Percentiles rank a stretch among this genome's conserved stretches.
Evolutionary conservation across 495 filamentous ascomycete genomes (phyloP).

Genomic region (Aspergillus incahuasiensis): DNA sequence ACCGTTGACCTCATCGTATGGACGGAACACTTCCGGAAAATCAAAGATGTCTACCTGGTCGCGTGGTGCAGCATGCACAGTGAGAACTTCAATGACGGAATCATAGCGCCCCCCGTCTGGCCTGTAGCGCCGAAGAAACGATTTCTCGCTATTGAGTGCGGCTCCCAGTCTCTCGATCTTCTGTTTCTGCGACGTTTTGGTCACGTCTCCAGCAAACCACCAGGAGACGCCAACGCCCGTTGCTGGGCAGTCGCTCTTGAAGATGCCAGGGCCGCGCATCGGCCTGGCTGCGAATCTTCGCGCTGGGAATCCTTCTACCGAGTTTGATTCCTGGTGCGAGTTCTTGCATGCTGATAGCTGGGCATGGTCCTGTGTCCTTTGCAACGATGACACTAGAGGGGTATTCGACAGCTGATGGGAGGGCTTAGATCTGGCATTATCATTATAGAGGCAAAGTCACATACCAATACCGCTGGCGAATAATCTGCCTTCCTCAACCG

Average conservation of each 20-base stretch:
- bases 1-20: slow-evolving; percentile 1
- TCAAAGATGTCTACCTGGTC: neutral
- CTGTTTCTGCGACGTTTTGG: neutral
- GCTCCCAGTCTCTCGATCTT: neutral
- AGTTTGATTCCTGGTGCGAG: slow-evolving; percentile 38
- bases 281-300: slow-evolving; percentile 52
- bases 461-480: slow-evolving; percentile 37
- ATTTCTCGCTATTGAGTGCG: neutral
- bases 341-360: slow-evolving; percentile 25
- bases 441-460: too few relatives aligned
- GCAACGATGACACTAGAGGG: slow-evolving; percentile 30
- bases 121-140: slow-evolving; percentile 3
- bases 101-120: neutral
- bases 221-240: slow-evolving; percentile 59
- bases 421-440: neutral
- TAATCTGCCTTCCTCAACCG: slow-evolving; percentile 33
- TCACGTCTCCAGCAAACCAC: slow-evolving; percentile 47
- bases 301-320: slow-evolving; percentile 50
- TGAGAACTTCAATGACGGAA: slow-evolving; percentile 6
- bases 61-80: slow-evolving; percentile 1
- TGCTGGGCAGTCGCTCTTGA: slow-evolving; percentile 36
- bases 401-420: slow-evolving; percentile 30
- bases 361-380: slow-evolving; percentile 19
- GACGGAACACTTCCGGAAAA: neutral
- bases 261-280: slow-evolving; percentile 55